Conservation (phyloP, 2,329 filamentous ascomycete species). For the Aureobasidium sp. region DNA sequence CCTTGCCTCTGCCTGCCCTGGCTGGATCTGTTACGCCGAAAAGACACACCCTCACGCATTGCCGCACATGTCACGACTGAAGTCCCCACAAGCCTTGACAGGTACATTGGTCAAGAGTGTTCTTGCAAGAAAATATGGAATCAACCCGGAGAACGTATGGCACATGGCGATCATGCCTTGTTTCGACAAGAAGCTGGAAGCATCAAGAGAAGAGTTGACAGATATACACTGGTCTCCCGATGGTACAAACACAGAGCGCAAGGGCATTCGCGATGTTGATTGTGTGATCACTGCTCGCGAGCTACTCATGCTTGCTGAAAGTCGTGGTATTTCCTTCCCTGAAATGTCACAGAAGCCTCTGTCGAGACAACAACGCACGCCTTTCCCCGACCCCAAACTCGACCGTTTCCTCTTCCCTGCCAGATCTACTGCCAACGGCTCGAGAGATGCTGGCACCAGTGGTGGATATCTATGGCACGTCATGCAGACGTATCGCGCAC, state of each 20-base stretch:
- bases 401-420: conserved; percentile 65
- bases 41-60: conserved; percentile 94
- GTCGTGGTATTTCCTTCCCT: conserved; percentile 69
- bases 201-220: conserved; percentile 85
- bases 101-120: conserved; percentile 86
- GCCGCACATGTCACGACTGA: conserved; percentile 81
- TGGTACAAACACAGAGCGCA: conserved; percentile 24
- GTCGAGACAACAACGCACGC: conserved; percentile 34
- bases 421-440: conserved; percentile 23
- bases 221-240: conserved; percentile 59
- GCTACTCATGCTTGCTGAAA: conserved; percentile 78
- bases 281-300: conserved; percentile 97
- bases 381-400: conserved; percentile 66
- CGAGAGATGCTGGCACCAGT: conserved; percentile 59
- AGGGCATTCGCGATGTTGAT: conserved; percentile 77
- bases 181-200: conserved; percentile 98
- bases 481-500: conserved; percentile 62
- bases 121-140: conserved; percentile 61
- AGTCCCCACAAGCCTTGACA: conserved; percentile 86
- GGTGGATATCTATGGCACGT: conserved; percentile 86
- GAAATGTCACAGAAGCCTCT: conserved; percentile 54
- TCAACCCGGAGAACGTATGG: conserved; percentile 77
- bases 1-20: conserved; percentile 84
- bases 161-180: conserved; percentile 96
- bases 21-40: conserved; percentile 98